A percentile compares a stretch with the other conserved stretches of the same genome.
Evolutionary conservation across 148 eudicot genomes (phyloP).

Genomic region (Diospyros lotus): DNA sequence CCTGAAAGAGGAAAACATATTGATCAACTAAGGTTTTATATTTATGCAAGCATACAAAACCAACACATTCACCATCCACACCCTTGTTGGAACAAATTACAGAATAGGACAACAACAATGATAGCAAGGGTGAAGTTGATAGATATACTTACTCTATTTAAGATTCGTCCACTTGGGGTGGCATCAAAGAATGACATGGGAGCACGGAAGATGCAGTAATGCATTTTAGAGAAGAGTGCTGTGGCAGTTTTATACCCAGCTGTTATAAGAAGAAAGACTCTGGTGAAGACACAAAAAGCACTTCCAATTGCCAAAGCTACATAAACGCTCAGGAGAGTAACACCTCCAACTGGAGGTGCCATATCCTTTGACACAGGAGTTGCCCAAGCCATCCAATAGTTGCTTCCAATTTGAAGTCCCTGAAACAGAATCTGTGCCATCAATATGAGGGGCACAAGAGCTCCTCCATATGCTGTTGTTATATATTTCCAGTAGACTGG

Average conservation of each 20-base stretch:
- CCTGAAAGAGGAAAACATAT: conserved; percentile 22
- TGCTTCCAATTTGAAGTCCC: conserved; percentile 46
- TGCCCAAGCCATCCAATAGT: conserved; percentile 70
- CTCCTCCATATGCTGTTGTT: conserved; percentile 53
- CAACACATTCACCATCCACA: neutral
- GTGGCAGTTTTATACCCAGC: conserved; percentile 50
- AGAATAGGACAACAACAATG: neutral
- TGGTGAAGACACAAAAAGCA: conserved; percentile 37
- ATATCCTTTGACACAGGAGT: conserved; percentile 43
- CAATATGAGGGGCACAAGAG: conserved; percentile 45
- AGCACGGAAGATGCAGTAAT: conserved; percentile 48
- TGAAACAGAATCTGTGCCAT: conserved; percentile 43
- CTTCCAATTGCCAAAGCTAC: conserved; percentile 46
- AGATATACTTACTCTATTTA: conserved; percentile 37
- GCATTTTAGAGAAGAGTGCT: conserved; percentile 49
- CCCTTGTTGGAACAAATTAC: neutral
- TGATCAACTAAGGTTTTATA: neutral
- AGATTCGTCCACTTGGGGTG: conserved; percentile 55
- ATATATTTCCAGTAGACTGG: conserved; percentile 50
- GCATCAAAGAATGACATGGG: conserved; percentile 65
- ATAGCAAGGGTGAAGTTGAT: neutral
- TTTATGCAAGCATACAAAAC: neutral
- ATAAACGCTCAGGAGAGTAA: conserved; percentile 38
- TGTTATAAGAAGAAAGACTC: conserved; percentile 35
- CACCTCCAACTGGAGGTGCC: conserved; percentile 29